A percentile compares a stretch with the other conserved stretches of the same genome.
These are phyloP conservation scores for Abrus precatorius DNA, from an alignment of 306 rosid species.

Conservation along the genomic window DNA sequence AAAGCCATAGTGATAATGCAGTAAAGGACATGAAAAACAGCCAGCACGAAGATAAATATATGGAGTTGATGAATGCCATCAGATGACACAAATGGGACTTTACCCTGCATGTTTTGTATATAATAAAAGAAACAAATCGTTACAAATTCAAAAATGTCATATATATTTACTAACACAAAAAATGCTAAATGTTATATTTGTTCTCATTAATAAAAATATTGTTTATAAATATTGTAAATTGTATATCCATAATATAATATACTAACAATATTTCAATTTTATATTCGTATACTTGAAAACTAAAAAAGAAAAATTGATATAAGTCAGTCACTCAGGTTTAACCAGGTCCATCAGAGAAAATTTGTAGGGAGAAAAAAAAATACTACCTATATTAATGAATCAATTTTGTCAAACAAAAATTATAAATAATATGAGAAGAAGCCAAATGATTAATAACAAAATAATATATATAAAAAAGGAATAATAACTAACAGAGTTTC, in stretches of 20 bases:
- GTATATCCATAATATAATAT: no score
- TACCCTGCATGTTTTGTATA: conserved; percentile 56
- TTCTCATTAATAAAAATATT: background rate
- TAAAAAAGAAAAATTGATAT: background rate
- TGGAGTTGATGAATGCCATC: conserved; percentile 90
- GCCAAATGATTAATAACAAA: no score
- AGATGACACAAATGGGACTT: conserved; percentile 73
- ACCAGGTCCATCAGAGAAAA: background rate
- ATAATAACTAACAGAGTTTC: background rate
- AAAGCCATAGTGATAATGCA: conserved; percentile 76
- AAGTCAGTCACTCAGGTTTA: background rate
- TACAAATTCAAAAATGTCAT: background rate
- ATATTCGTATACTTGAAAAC: no score
- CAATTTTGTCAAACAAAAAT: background rate
- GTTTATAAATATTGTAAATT: no score
- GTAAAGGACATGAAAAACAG: conserved; percentile 72
- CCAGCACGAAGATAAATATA: conserved; percentile 81
- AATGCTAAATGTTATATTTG: background rate
- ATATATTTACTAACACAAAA: background rate
- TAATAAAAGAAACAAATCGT: background rate
- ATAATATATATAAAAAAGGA: background rate
- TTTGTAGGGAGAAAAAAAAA: background rate
- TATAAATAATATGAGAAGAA: background rate
- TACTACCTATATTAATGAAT: background rate
- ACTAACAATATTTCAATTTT: no score